Evolutionary conservation across 139 green algal species (phyloP).

Genomic region (Yamagishiella unicocca): DNA sequence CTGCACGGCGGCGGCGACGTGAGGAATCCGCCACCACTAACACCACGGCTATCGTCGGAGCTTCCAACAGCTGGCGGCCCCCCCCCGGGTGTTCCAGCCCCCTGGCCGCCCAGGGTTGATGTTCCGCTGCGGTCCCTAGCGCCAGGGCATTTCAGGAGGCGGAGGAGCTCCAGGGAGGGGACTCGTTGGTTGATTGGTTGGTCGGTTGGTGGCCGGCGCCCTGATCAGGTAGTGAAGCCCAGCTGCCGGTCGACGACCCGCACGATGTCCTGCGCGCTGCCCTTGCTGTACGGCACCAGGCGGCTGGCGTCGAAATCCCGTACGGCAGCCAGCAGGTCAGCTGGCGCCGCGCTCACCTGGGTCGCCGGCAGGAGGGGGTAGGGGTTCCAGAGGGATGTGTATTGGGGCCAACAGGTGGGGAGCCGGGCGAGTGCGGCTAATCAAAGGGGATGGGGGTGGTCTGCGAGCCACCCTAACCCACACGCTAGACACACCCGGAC

Average conservation of each 20-base stretch:
- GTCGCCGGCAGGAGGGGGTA: no score
- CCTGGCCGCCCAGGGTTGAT: no score
- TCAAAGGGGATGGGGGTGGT: not conserved
- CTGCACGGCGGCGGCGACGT: no score
- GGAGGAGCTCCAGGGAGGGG: no score
- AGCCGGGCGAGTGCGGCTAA: not conserved
- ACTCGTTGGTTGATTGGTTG: no score
- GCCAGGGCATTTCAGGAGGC: no score
- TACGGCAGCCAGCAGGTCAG: slow-evolving; percentile 62
- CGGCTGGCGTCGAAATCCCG: slow-evolving; percentile 38
- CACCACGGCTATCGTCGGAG: no score
- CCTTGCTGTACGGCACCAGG: slow-evolving; percentile 65
- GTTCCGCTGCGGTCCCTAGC: no score
- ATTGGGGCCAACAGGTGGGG: not conserved
- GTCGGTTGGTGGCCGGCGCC: no score
- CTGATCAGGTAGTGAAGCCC: slow-evolving; percentile 20
- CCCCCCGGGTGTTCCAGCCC: no score
- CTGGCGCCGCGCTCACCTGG: slow-evolving; percentile 62
- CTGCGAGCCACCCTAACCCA: not conserved
- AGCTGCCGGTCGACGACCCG: slow-evolving; percentile 45
- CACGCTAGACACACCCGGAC: not conserved
- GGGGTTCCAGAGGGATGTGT: not conserved
- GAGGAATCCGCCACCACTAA: no score
- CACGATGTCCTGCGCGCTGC: slow-evolving; percentile 64
- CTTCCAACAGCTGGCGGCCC: no score